A percentile compares a stretch with the other conserved stretches of the same genome.
phyloP scores from a whole-genome alignment of 805 yeast genomes.

The Saccharomycopsis capsularis region DNA sequence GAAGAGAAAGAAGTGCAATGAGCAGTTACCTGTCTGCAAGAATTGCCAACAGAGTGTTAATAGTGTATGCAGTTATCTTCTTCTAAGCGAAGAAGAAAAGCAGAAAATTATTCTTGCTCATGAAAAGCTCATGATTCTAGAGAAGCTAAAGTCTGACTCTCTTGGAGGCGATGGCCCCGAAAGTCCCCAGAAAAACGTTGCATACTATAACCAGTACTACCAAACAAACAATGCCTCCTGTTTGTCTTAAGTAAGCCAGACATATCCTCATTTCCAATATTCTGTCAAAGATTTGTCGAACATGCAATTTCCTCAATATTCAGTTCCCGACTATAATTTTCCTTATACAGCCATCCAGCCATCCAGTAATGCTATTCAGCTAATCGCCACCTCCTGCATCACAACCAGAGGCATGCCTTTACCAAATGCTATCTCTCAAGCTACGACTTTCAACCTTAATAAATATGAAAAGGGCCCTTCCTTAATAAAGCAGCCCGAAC shows the following conservation, averaged over 20 bases:
- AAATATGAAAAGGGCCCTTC: not conserved
- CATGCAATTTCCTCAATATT: too few relatives aligned
- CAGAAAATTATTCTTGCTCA: constrained; percentile 2
- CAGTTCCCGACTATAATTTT: too few relatives aligned
- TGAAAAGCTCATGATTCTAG: not conserved
- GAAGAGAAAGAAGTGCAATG: constrained; percentile 14
- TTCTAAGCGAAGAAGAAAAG: constrained; percentile 2
- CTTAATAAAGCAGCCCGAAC: not conserved
- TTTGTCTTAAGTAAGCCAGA: not conserved
- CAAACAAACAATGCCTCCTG: not conserved
- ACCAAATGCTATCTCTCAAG: not conserved
- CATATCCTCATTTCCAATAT: not conserved
- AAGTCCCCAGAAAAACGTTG: not conserved
- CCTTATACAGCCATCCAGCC: too few relatives aligned
- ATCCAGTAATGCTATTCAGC: too few relatives aligned
- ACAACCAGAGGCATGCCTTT: not conserved
- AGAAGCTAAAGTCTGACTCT: too few relatives aligned
- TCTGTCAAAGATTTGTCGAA: too few relatives aligned
- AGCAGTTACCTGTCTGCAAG: constrained; percentile 8
- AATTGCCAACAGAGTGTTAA: not conserved
- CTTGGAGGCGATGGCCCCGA: not conserved
- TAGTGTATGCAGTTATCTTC: constrained; percentile 10
- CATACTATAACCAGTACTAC: not conserved
- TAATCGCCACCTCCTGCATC: too few relatives aligned
- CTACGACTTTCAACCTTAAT: not conserved